Conservation (phyloP, 306 rosid species). For the Rosa rugosa region DNA sequence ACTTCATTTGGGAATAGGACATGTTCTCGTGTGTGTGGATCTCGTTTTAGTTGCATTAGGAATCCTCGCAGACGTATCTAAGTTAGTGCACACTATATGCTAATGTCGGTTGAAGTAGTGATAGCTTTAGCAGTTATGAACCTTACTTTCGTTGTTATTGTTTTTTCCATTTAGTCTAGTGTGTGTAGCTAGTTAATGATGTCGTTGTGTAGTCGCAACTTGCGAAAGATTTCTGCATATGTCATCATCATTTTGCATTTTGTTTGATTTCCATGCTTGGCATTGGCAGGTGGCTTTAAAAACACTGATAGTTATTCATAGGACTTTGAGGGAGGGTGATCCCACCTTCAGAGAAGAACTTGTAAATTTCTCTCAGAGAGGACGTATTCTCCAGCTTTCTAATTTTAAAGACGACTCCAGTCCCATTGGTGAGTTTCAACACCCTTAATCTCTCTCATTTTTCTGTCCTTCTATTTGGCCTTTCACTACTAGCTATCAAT, state of each 20-base stretch:
- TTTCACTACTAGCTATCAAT: conserved; percentile 19
- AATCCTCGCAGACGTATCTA: neutral
- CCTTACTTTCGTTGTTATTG: neutral
- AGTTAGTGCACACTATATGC: no score
- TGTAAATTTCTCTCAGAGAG: conserved; percentile 83
- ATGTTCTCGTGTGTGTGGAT: neutral
- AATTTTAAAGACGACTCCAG: conserved; percentile 98
- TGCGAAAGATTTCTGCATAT: neutral
- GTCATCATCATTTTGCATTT: neutral
- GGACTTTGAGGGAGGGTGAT: conserved; percentile 96
- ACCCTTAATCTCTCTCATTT: conserved; percentile 26
- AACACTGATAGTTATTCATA: conserved; percentile 84
- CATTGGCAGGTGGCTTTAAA: conserved; percentile 84
- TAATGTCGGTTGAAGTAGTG: neutral
- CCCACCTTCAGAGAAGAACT: conserved; percentile 96
- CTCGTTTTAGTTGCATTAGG: neutral
- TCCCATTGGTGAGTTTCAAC: conserved; percentile 69
- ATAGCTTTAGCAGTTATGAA: neutral
- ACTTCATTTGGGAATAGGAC: neutral
- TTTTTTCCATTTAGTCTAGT: neutral
- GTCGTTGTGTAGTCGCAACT: neutral
- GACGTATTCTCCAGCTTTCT: conserved; percentile 84
- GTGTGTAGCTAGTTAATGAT: neutral
- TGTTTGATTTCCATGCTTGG: conserved; percentile 23
- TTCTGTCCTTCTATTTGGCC: conserved; percentile 11